A percentile compares a stretch with the other conserved stretches of the same genome.
Conservation (phyloP, 2,329 filamentous ascomycete genomes). For the Zymoseptoria tritici region DNA sequence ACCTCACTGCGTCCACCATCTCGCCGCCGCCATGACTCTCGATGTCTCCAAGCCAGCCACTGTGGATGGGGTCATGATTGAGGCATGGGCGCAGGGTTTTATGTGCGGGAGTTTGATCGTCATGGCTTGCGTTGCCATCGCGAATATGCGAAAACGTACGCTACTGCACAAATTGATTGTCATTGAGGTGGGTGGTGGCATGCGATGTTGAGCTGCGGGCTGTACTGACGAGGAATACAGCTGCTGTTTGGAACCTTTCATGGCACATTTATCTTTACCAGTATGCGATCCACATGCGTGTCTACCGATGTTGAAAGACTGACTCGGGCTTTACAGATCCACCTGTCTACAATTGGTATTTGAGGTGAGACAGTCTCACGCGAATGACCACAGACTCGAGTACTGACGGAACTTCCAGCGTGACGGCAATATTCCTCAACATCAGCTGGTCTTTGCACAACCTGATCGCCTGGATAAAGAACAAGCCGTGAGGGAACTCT, state of each 20-base stretch:
- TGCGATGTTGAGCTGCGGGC: neutral
- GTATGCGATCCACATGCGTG: slow-evolving; percentile 8
- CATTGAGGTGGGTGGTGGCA: slow-evolving; percentile 34
- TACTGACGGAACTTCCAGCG: slow-evolving; percentile 28
- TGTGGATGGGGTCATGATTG: slow-evolving; percentile 19
- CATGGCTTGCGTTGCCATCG: slow-evolving; percentile 42
- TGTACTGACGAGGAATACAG: slow-evolving; percentile 3
- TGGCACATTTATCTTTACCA: slow-evolving; percentile 52
- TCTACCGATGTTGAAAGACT: slow-evolving; percentile 2
- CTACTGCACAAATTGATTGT: slow-evolving; percentile 45
- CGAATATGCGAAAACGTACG: slow-evolving; percentile 43
- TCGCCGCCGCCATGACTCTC: slow-evolving; percentile 13
- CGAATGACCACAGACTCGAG: neutral
- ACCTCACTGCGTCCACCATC: neutral
- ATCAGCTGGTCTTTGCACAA: slow-evolving; percentile 56
- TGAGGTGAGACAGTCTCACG: slow-evolving; percentile 25
- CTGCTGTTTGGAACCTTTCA: slow-evolving; percentile 40
- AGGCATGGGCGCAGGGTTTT: slow-evolving; percentile 29
- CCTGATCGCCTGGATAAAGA: slow-evolving; percentile 61
- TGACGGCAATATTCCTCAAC: slow-evolving; percentile 54
- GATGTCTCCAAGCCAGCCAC: slow-evolving; percentile 23
- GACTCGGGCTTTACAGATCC: slow-evolving; percentile 25
- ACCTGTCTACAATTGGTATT: slow-evolving; percentile 56
- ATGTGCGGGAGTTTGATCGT: slow-evolving; percentile 37
- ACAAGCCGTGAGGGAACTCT: slow-evolving; percentile 47